Base-by-base conservation (phyloP, 306 rosid genomes). In the Chamaecrista fasciculata region DNA sequence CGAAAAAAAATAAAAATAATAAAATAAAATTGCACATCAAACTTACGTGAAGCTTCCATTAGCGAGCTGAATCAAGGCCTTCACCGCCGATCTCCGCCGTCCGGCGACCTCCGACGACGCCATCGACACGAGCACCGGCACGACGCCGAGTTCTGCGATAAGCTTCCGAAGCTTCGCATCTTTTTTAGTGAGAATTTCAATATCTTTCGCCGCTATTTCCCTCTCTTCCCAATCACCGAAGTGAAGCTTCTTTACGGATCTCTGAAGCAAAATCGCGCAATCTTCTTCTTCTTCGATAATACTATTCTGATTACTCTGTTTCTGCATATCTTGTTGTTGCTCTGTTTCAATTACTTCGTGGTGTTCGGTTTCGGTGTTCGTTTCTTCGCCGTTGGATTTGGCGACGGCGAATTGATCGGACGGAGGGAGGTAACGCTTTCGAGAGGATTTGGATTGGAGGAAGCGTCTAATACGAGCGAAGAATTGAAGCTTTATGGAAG, bases 201-300 rank as follows among this genome's bases (percentile, higher is more conserved):
- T 85, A 72, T 76, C 86, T 63, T 50, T 44, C 4, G 88, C 87
- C 31, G 91, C 96, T 42, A 42, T 26, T 70, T 86, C 93, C 70
- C 82, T 91, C 91, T 86, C 91, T 66, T 79, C 86, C 86, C 87
- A 80, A 71, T 82, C 74, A 34, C 95, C 97, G 28, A 89, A 89
- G 81, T 85, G 90, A 63, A 89, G 90, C 72, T 73, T 84, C 85
- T 89, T 92, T 76, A 89, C 95, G 20, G 81, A 76, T 69, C 73
- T 83, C 66, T 82, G 89, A 49, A 88, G 44, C 84, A 74, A 5
- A 24, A 67, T 71, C 66, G 33, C 82, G 2, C 37, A 52, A 15
- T 59, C 85, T 28, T 71, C 80, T 8, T 59, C 71, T 28, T 73
- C 81, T 10, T 63, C 74, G 7, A 33, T 33, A 4, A 42, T 65